A percentile compares a stretch with the other conserved stretches of the same genome.
Evolutionary conservation across 2,329 filamentous ascomycete genomes (phyloP).

Genomic region (Aurifilum marmelostoma): DNA sequence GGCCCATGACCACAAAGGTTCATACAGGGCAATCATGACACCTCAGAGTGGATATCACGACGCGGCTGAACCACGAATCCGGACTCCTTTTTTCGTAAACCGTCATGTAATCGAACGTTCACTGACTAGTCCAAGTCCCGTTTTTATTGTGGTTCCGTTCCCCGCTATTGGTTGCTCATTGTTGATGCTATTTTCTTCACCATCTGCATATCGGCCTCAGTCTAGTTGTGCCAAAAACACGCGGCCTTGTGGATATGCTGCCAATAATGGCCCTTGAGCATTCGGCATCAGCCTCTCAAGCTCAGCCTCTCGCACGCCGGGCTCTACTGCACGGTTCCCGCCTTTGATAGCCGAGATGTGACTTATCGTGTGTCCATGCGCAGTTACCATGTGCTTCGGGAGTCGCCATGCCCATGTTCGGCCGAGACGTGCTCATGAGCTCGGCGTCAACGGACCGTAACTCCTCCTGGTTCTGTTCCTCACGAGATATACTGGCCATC

Average conservation of each 20-base stretch:
- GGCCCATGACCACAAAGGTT: not conserved
- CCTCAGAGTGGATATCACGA: not conserved
- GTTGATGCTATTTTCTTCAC: not conserved
- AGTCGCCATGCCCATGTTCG: not conserved
- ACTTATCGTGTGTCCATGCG: not conserved
- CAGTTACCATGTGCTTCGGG: not conserved
- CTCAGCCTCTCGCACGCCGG: not conserved
- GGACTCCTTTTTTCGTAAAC: not conserved
- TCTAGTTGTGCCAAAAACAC: not conserved
- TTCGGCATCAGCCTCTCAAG: not conserved
- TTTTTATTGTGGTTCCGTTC: not conserved
- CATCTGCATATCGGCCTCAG: not conserved
- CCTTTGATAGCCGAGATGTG: not conserved
- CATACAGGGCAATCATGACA: not conserved
- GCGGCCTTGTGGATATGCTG: conserved; percentile 3
- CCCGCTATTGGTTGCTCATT: not conserved
- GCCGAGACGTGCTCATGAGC: not conserved
- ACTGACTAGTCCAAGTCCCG: not conserved
- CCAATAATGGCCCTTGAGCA: not conserved
- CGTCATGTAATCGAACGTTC: not conserved
- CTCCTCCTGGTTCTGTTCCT: not conserved
- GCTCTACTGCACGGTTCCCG: not conserved
- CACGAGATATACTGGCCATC: not conserved
- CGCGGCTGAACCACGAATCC: not conserved
- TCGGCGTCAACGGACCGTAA: not conserved